Evolutionary conservation across 1,284 basidiomycete genomes (phyloP).

Genomic region (Anthracocystis panici-leucophaei): DNA sequence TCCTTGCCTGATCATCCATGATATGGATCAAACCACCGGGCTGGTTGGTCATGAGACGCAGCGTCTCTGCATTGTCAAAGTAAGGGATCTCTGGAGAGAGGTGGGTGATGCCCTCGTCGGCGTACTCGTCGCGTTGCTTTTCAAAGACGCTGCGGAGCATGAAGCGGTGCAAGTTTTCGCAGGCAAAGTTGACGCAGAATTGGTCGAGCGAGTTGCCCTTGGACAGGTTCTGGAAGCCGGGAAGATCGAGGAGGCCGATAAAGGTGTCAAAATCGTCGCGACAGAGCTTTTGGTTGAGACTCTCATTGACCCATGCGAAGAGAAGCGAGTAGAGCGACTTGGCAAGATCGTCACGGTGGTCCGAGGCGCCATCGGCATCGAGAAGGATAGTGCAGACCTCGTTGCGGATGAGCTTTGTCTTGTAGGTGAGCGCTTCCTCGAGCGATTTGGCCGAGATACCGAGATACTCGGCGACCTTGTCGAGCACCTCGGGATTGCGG

Average conservation of each 20-base stretch:
- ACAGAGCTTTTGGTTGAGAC: conserved; percentile 88
- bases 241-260: conserved; percentile 94
- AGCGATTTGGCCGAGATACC: conserved; percentile 82
- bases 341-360: conserved; percentile 92
- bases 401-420: conserved; percentile 89
- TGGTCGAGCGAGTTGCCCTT: conserved; percentile 91
- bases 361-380: conserved; percentile 89
- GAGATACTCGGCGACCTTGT: conserved; percentile 88
- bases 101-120: conserved; percentile 82
- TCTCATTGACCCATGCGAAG: conserved; percentile 96
- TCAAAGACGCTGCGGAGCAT: conserved; percentile 85
- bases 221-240: conserved; percentile 78
- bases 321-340: conserved; percentile 92
- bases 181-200: conserved; percentile 95
- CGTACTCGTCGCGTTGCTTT: conserved; percentile 82
- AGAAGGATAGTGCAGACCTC: conserved; percentile 96
- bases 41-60: conserved; percentile 85
- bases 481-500: conserved; percentile 75
- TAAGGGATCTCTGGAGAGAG: conserved; percentile 81
- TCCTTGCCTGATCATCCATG: conserved; percentile 93
- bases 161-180: conserved; percentile 88
- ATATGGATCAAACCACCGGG: conserved; percentile 95
- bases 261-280: conserved; percentile 75
- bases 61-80: conserved; percentile 91
- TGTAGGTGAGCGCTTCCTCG: conserved; percentile 88